Percentiles rank a stretch among this genome's conserved stretches.
phyloP scores from a whole-genome alignment of 176 grass and related monocot genomes.

The Cenchrus americanus region DNA sequence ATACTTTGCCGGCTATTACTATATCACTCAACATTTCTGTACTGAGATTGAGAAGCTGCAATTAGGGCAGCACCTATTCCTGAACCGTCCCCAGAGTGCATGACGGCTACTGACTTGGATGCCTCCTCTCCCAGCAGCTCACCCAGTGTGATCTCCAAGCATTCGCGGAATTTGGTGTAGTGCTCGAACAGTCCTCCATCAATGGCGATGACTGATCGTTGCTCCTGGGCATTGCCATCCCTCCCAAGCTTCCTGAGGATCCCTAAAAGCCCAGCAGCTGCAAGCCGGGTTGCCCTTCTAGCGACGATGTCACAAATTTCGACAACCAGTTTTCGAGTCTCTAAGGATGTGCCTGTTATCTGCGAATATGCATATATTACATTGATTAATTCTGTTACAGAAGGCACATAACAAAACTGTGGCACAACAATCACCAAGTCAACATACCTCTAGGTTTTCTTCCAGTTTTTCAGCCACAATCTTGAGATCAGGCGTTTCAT shows the following conservation, averaged over 20 bases:
- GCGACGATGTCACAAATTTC: constrained; percentile 68
- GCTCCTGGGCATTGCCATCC: constrained; percentile 42
- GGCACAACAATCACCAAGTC: neutral
- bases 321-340: constrained; percentile 62
- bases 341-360: constrained; percentile 56
- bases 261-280: constrained; percentile 77
- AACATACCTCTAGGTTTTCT: constrained; percentile 51
- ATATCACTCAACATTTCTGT: constrained; percentile 18
- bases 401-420: neutral
- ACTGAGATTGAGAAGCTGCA: constrained; percentile 76
- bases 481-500: constrained; percentile 63
- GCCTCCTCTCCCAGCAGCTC: constrained; percentile 68
- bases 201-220: constrained; percentile 64
- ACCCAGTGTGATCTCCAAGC: constrained; percentile 53
- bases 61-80: constrained; percentile 87
- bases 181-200: constrained; percentile 69
- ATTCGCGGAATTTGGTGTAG: constrained; percentile 72
- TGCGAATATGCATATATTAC: constrained; percentile 10
- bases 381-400: no score
- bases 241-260: constrained; percentile 80
- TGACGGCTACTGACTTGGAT: constrained; percentile 44
- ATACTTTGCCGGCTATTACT: neutral
- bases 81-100: constrained; percentile 64
- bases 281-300: constrained; percentile 66
- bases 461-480: constrained; percentile 61